phyloP scores from a whole-genome alignment of 768 basidiomycete species.

The Hericium rajendrae region DNA sequence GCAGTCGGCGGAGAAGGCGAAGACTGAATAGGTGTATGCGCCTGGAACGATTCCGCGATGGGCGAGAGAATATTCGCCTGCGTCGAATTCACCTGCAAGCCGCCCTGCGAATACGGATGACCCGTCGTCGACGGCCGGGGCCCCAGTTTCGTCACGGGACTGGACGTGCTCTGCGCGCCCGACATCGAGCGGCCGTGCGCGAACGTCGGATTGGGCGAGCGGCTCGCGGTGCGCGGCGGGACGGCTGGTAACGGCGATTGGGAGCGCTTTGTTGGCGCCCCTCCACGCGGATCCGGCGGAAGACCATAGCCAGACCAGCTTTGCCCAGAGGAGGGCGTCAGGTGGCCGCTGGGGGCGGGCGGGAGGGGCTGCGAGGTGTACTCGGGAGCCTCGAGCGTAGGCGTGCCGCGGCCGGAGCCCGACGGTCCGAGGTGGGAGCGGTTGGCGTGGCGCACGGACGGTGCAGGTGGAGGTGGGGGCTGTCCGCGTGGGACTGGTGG shows the following conservation, averaged over 20 bases:
- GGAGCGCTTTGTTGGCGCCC: constrained; percentile 30
- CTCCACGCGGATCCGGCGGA: constrained; percentile 54
- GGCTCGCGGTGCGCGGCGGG: constrained; percentile 18
- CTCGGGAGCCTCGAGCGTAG: constrained; percentile 39
- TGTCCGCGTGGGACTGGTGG: constrained; percentile 63
- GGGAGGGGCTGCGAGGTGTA: constrained; percentile 27
- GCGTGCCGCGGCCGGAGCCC: constrained; percentile 37
- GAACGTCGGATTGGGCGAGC: constrained; percentile 22
- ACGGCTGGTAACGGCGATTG: constrained; percentile 31
- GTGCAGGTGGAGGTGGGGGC: constrained; percentile 31
- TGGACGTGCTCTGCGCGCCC: constrained; percentile 17
- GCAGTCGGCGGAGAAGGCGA: constrained; percentile 17
- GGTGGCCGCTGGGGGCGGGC: constrained; percentile 24
- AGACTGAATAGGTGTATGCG: constrained; percentile 23
- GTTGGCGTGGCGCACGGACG: constrained; percentile 20
- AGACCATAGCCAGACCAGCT: constrained; percentile 34
- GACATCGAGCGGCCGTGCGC: constrained; percentile 44
- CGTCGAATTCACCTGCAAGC: constrained; percentile 29
- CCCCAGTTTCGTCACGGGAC: constrained; percentile 25
- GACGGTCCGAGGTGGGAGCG: constrained; percentile 17
- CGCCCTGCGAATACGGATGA: constrained; percentile 54
- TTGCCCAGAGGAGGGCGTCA: constrained; percentile 16
- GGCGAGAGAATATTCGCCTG: constrained; percentile 48
- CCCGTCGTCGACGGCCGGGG: constrained; percentile 28
- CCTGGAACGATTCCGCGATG: constrained; percentile 56